Conservation (phyloP, 129 eudicot species). For the Calendula officinalis region DNA sequence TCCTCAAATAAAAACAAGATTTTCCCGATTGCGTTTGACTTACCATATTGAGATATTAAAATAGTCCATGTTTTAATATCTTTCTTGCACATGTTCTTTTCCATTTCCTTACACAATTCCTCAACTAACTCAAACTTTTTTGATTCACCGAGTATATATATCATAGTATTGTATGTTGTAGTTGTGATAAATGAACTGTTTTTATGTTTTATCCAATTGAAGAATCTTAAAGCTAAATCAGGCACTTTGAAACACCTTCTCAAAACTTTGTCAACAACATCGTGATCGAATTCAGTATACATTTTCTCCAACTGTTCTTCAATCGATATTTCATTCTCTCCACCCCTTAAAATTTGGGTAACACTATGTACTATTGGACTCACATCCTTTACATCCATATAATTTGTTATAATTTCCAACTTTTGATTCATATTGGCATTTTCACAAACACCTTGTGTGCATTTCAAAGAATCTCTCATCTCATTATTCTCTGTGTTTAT, state of each 20-base stretch:
- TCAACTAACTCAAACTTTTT: conserved; percentile 58
- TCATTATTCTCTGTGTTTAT: background rate
- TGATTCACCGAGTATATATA: conserved; percentile 65
- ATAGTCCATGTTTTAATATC: conserved; percentile 76
- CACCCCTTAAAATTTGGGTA: conserved; percentile 56
- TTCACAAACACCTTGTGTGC: conserved; percentile 61
- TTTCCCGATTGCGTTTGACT: conserved; percentile 61
- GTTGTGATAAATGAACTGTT: conserved; percentile 42
- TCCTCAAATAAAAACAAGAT: conserved; percentile 56
- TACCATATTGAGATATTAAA: conserved; percentile 58
- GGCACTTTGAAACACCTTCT: conserved; percentile 89
- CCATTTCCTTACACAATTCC: conserved; percentile 65
- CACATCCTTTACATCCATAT: conserved; percentile 41
- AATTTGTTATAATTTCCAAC: conserved; percentile 17
- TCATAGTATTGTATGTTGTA: conserved; percentile 52
- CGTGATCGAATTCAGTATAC: conserved; percentile 35
- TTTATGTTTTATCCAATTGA: conserved; percentile 49
- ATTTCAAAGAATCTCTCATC: background rate
- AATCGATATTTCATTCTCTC: conserved; percentile 35
- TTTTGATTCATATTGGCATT: conserved; percentile 37
- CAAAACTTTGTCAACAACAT: conserved; percentile 67
- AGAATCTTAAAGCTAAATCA: conserved; percentile 61
- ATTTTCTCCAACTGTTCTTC: conserved; percentile 56
- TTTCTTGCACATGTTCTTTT: conserved; percentile 44
- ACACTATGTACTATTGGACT: conserved; percentile 50